These are phyloP conservation scores for Fusarium pseudoanthophilum DNA, from an alignment of 2,329 filamentous ascomycete genomes.

Conservation along the genomic window DNA sequence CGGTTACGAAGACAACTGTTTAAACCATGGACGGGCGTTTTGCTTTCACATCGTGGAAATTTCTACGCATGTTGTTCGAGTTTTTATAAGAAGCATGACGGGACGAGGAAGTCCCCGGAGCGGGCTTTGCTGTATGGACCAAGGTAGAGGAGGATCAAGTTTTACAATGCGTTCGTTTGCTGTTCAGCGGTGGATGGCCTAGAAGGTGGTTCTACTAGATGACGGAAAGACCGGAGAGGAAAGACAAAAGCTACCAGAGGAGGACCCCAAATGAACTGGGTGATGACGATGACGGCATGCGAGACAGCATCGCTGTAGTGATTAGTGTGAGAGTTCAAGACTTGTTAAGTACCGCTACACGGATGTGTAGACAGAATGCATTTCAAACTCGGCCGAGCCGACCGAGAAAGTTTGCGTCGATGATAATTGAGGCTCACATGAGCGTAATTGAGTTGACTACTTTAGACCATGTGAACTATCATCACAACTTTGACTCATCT, in stretches of 20 bases:
- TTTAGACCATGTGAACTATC: not conserved
- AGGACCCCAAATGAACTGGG: not conserved
- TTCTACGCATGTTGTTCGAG: constrained; percentile 14
- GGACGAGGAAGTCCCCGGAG: constrained; percentile 26
- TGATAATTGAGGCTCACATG: not conserved
- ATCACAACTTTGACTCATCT: not conserved
- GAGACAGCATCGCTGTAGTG: constrained; percentile 5
- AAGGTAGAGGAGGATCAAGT: constrained; percentile 6
- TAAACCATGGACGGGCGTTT: constrained; percentile 34
- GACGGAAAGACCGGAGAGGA: not conserved
- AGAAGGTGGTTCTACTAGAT: constrained; percentile 24
- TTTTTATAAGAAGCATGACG: constrained; percentile 25
- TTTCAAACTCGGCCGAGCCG: constrained; percentile 5
- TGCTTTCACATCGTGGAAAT: constrained; percentile 10
- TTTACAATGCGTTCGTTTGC: constrained; percentile 1
- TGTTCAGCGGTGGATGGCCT: constrained; percentile 10
- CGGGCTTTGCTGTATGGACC: not conserved
- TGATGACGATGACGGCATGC: not conserved
- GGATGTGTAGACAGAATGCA: constrained; percentile 18
- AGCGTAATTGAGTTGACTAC: not conserved
- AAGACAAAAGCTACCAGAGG: constrained; percentile 12
- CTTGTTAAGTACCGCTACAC: constrained; percentile 3
- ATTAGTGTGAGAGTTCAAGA: constrained; percentile 6
- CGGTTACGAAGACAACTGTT: constrained; percentile 8
- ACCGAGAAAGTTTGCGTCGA: constrained; percentile 1